Conservation (phyloP, 768 basidiomycete genomes). For the Scleroderma citrinum region DNA sequence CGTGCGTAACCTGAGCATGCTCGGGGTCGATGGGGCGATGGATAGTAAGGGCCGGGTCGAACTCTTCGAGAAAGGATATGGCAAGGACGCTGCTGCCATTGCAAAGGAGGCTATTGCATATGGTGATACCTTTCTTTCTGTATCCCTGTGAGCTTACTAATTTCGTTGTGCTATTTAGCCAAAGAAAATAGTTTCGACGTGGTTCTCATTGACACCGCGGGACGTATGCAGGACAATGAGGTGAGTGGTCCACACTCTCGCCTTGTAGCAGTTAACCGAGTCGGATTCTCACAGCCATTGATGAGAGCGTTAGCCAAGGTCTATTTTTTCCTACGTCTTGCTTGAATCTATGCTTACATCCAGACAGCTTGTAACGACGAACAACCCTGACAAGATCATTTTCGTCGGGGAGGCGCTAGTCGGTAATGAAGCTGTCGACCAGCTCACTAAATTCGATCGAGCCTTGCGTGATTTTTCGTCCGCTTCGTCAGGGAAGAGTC, state of each 20-base stretch:
- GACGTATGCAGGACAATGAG: slow-evolving; percentile 99
- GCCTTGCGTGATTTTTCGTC: slow-evolving; percentile 89
- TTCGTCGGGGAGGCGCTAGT: slow-evolving; percentile 98
- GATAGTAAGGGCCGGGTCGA: slow-evolving; percentile 79
- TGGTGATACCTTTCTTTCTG: slow-evolving; percentile 43
- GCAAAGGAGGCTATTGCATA: slow-evolving; percentile 91
- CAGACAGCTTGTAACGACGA: slow-evolving; percentile 77
- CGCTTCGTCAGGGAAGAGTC: slow-evolving; percentile 56
- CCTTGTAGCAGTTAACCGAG: slow-evolving; percentile 4
- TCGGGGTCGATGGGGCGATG: slow-evolving; percentile 62
- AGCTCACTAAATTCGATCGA: slow-evolving; percentile 93
- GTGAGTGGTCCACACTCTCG: slow-evolving; percentile 33
- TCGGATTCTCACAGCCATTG: slow-evolving; percentile 54
- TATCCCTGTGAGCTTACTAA: neutral
- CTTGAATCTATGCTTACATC: slow-evolving; percentile 2
- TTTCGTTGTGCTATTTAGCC: slow-evolving; percentile 38
- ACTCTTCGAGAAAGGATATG: slow-evolving; percentile 93
- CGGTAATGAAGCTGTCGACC: slow-evolving; percentile 98
- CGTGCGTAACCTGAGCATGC: slow-evolving; percentile 87
- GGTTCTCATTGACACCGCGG: slow-evolving; percentile 96
- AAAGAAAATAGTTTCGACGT: slow-evolving; percentile 92
- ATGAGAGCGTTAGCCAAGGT: slow-evolving; percentile 99
- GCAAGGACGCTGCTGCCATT: slow-evolving; percentile 98
- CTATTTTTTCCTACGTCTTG: slow-evolving; percentile 4
- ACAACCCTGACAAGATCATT: slow-evolving; percentile 94